Conservation (phyloP, 148 eudicot species). For the Cornus suecica region DNA sequence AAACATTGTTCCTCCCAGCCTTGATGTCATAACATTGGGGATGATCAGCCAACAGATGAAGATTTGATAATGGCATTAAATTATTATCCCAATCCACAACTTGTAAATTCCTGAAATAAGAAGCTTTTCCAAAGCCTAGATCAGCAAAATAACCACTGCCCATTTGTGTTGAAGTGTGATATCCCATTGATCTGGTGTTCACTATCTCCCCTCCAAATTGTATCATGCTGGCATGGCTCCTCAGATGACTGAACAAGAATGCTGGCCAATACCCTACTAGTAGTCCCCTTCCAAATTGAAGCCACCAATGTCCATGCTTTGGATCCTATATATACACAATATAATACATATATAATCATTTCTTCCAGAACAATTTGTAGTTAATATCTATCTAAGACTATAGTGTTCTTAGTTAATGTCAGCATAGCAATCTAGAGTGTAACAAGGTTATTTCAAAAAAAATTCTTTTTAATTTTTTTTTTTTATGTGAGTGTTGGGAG, state of each 20-base stretch:
- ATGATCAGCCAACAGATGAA: slow-evolving; percentile 86
- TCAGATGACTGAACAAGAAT: slow-evolving; percentile 72
- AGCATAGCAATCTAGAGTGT: no score
- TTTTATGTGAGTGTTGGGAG: no score
- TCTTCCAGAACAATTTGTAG: no score
- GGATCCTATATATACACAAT: slow-evolving; percentile 63
- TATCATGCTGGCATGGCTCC: slow-evolving; percentile 79
- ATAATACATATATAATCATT: background rate
- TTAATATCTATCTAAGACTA: no score
- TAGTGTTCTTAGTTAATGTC: no score
- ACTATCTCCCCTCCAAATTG: slow-evolving; percentile 98
- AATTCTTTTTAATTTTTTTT: no score
- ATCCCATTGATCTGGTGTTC: slow-evolving; percentile 65
- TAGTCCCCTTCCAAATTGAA: slow-evolving; percentile 72
- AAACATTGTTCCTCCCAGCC: slow-evolving; percentile 71
- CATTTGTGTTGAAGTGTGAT: slow-evolving; percentile 94
- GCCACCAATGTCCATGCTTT: slow-evolving; percentile 98
- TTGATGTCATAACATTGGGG: slow-evolving; percentile 81
- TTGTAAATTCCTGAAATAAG: slow-evolving; percentile 85
- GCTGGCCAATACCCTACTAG: slow-evolving; percentile 96
- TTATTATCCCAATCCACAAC: slow-evolving; percentile 96
- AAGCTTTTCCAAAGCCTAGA: slow-evolving; percentile 85
- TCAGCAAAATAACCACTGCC: slow-evolving; percentile 92
- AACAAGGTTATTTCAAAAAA: no score
- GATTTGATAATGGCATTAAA: slow-evolving; percentile 66